Base-by-base conservation (phyloP, 495 filamentous ascomycete species). In the Penicillium herquei region DNA sequence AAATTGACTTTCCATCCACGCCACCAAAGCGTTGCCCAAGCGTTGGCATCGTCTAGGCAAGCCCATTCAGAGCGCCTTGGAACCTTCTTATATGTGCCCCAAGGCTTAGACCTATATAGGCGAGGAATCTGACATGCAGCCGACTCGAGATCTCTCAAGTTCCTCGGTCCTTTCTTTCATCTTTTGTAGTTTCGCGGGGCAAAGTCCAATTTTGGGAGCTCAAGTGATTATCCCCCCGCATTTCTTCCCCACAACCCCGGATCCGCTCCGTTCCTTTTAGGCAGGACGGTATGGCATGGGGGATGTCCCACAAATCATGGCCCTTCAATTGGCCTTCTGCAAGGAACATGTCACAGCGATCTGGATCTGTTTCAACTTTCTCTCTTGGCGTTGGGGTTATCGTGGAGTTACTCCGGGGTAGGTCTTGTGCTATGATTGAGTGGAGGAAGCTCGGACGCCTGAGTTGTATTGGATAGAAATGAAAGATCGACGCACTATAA, bases 211-310 rank as follows among this genome's bases (percentile, higher is more conserved):
- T 41, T 16, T 3, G 37, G 57, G 57, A 21, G n/a, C 6, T 41
- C 13, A 32, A 55, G 6, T 55, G 47, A 14, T 26, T 40, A 39
- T 46, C 48, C 48, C 33, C 50, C 56, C 56, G 48, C 57, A 49
- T 16, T 57, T n/a, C 16, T 51, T 37, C 50, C 45, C 56, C 50
- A 49, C 33, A 18, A 16, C n/a, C n/a, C 37, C 49, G 53, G 58
- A 53, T 39, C 49, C 53, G 52, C 53, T 53, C 52, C 52, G 49
- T 49, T 53, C 52, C 35, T 44, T 43, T 43, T 16, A 11, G 47
- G 30, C 14, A 31, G 43, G 44, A 32, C 37, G 37, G 40, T 31
- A 43, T 53, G 37, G 7, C 7, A 21, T 30, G 14, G 26, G n/a
- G n/a, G n/a, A n/a, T n/a, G n/a, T 30, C 12, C 26, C 43, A 26